Base-by-base conservation (phyloP, 371 early-diverging fungal genomes). In the Saksenaea vasiformis region DNA sequence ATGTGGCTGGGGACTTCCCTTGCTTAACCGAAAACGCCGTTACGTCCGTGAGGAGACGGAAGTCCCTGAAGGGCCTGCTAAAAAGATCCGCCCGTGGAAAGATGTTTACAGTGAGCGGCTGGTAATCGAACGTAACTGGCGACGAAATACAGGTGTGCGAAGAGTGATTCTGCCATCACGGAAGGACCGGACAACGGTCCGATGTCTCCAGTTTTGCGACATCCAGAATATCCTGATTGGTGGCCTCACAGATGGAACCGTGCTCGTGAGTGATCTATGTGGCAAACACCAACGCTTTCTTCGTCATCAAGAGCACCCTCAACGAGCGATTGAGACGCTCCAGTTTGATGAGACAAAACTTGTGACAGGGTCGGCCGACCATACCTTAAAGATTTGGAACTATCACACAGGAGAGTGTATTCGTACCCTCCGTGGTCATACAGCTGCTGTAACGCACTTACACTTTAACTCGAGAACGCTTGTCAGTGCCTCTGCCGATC, bases 321-420 rank as follows among this genome's bases (percentile, higher is more conserved):
- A 89, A 8, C 86, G 91, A 5, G 85, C 88, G 11, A 91, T 99
- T 15, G 85, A 93, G 1, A 91, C 91, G 0, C 86, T 98, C 3
- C 95, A 93, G 65, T 93, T 93, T 66, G 93, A 93, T 68, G 89
- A 90, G 41, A 84, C 87, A 62, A 93, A 91, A 66, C 78, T 94
- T 38, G 89, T 95, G 17, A 90, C 93, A 13, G 94, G 93, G n/a
- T 94, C 95, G 1, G 86, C 91, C 73, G 99, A 99, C 67, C 88
- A 92, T 41, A 97, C 96, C 0, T 86, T 99, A n/a, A 80, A 91
- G 64, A 91, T 99, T 62, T 99, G 99, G 99, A 94, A 98, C 73
- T 93, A 96, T 66, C 90, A 91, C 58, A 93, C 90, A 4, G 98
- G 96, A 53, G 80, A 89, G 43, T 91, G 93, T 61, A 86, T 98